A percentile compares a stretch with the other conserved stretches of the same genome.
These are phyloP conservation scores for Elsinoe australis DNA, from an alignment of 2,329 filamentous ascomycete species.

Conservation along the genomic window DNA sequence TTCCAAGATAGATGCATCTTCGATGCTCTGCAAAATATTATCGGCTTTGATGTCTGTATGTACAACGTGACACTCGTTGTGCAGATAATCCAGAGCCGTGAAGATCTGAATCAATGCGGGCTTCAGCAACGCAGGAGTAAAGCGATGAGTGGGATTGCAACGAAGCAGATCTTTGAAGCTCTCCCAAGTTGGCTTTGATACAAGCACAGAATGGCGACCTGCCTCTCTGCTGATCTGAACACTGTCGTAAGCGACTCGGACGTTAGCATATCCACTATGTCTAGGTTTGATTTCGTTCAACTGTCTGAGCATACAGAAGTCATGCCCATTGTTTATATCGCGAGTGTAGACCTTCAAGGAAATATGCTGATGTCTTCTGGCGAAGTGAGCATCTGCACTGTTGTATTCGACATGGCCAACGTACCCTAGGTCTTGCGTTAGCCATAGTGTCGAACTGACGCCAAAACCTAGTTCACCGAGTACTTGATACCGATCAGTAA, in stretches of 20 bases:
- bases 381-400: slow-evolving; percentile 16
- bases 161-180: slow-evolving; percentile 35
- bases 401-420: not conserved
- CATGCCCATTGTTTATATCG: no score
- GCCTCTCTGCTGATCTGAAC: slow-evolving; percentile 28
- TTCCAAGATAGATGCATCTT: slow-evolving; percentile 33
- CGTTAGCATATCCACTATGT: slow-evolving; percentile 28
- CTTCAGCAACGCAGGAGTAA: slow-evolving; percentile 35
- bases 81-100: slow-evolving; percentile 37
- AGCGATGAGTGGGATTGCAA: slow-evolving; percentile 33
- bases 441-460: slow-evolving; percentile 22
- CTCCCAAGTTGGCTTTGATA: slow-evolving; percentile 36
- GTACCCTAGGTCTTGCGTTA: slow-evolving; percentile 22
- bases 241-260: slow-evolving; percentile 29
- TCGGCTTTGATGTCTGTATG: slow-evolving; percentile 41
- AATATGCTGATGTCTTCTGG: not conserved
- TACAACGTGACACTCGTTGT: slow-evolving; percentile 38
- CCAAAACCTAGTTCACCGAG: slow-evolving; percentile 24
- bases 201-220: slow-evolving; percentile 33
- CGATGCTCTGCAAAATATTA: slow-evolving; percentile 35
- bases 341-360: not conserved
- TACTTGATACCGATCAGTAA: slow-evolving; percentile 22
- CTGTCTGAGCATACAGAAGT: no score
- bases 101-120: slow-evolving; percentile 33
- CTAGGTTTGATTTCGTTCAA: no score